A percentile compares a stretch with the other conserved stretches of the same genome.
Evolutionary conservation across 1,284 basidiomycete genomes (phyloP).

Genomic region (Malassezia furfur): DNA sequence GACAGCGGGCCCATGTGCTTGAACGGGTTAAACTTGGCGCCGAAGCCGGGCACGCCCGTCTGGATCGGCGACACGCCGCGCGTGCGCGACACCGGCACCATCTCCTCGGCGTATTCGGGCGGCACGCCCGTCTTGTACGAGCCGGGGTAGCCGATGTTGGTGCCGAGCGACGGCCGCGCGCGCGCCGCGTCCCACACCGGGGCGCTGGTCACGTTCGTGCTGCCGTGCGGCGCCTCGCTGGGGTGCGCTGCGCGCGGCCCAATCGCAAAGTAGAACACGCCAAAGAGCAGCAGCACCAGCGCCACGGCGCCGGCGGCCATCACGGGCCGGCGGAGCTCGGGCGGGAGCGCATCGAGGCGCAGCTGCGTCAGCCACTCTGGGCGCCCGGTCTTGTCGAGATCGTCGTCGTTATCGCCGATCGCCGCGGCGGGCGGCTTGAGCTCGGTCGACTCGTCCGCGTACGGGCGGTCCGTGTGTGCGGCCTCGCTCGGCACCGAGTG

Average conservation of each 20-base stretch:
- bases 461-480: not conserved
- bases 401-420: not conserved
- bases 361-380: conserved; percentile 13
- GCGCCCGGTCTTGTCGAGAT: conserved; percentile 13
- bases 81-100: conserved; percentile 25
- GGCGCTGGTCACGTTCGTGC: conserved; percentile 24
- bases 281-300: conserved; percentile 19
- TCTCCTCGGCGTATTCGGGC: conserved; percentile 35
- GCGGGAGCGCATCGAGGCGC: not conserved
- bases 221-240: not conserved
- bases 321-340: not conserved
- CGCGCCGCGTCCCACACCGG: conserved; percentile 21
- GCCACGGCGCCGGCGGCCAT: not conserved
- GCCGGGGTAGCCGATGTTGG: conserved; percentile 38
- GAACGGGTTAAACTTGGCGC: conserved; percentile 30
- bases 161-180: conserved; percentile 8
- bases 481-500: conserved; percentile 8
- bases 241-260: conserved; percentile 20
- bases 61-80: conserved; percentile 35
- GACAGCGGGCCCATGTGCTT: conserved; percentile 45
- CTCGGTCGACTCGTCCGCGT: not conserved
- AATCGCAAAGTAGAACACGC: conserved; percentile 32
- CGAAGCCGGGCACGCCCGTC: conserved; percentile 30
- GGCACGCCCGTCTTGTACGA: conserved; percentile 30
- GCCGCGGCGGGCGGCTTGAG: not conserved